Percentiles rank a stretch among this genome's conserved stretches.
phyloP scores from a whole-genome alignment of 2,329 filamentous ascomycete species.

The Byssochlamys sp. region DNA sequence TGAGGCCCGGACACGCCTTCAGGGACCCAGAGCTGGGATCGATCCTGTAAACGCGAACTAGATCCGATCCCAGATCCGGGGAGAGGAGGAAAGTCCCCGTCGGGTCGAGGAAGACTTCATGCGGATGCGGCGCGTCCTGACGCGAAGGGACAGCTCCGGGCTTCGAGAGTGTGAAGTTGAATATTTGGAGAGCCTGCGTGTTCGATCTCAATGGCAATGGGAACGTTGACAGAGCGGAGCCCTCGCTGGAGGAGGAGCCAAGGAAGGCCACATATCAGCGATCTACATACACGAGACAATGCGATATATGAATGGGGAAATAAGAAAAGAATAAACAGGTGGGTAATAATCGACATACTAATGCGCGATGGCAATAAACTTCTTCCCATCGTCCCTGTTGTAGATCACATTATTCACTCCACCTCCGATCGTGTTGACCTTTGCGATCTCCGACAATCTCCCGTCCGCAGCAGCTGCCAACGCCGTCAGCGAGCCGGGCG shows the following conservation, averaged over 20 bases:
- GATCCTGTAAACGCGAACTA: conserved; percentile 51
- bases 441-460: conserved; percentile 13
- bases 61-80: conserved; percentile 58
- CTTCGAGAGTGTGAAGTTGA: conserved; percentile 31
- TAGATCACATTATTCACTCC: conserved; percentile 28
- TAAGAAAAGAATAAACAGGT: not conserved
- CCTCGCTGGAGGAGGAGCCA: conserved; percentile 2
- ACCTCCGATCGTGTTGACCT: conserved; percentile 16
- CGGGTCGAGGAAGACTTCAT: conserved; percentile 57
- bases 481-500: conserved; percentile 21
- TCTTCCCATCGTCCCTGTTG: conserved; percentile 11
- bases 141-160: conserved; percentile 33
- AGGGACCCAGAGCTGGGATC: conserved; percentile 37
- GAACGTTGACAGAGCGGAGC: conserved; percentile 25
- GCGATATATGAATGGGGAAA: not conserved
- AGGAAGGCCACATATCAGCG: conserved; percentile 12
- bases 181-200: conserved; percentile 23
- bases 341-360: conserved; percentile 19
- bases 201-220: conserved; percentile 15
- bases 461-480: conserved; percentile 13
- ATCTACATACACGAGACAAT: conserved; percentile 1
- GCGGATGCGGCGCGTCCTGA: conserved; percentile 53
- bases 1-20: conserved; percentile 34
- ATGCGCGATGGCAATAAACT: conserved; percentile 29
- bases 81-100: conserved; percentile 53